Evolutionary conservation across 225 moss, liverwort and hornwort genomes (phyloP).

Genomic region (Anthoceros angustus): DNA sequence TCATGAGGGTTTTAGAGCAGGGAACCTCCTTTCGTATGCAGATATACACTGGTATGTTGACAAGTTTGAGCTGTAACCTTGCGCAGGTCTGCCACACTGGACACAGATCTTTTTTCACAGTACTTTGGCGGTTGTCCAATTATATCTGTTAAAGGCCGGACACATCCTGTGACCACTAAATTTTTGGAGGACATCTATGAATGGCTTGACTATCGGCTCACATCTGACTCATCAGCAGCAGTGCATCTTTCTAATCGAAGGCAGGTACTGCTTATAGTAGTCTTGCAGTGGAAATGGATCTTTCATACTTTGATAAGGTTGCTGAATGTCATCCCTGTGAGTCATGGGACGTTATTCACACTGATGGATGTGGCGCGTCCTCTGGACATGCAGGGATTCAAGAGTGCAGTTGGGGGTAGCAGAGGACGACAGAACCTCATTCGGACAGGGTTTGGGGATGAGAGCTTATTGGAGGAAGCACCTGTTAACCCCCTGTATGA

Average conservation of each 20-base stretch:
- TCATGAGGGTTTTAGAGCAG: too few relatives aligned
- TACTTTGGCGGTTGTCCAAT: conserved; percentile 83
- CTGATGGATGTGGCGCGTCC: neutral
- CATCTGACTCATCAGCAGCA: conserved; percentile 82
- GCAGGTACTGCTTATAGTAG: neutral
- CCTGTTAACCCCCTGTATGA: conserved; percentile 63
- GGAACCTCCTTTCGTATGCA: too few relatives aligned
- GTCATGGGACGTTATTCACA: neutral
- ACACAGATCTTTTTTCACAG: conserved; percentile 78
- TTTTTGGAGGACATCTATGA: conserved; percentile 91
- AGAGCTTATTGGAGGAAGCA: conserved; percentile 60
- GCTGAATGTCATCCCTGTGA: too few relatives aligned
- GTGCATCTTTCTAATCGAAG: conserved; percentile 45
- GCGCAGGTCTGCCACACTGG: conserved; percentile 85
- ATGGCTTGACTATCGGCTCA: conserved; percentile 75
- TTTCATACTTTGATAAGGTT: neutral
- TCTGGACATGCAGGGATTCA: conserved; percentile 30
- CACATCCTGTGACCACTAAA: conserved; percentile 67
- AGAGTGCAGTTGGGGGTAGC: conserved; percentile 65
- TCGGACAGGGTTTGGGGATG: conserved; percentile 89
- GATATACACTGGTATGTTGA: too few relatives aligned
- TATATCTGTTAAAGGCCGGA: conserved; percentile 80
- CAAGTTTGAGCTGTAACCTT: too few relatives aligned
- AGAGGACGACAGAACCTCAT: conserved; percentile 89
- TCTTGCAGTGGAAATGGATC: neutral